Conservation (phyloP, 345 rosid genomes). For the Atalantia buxifolia region DNA sequence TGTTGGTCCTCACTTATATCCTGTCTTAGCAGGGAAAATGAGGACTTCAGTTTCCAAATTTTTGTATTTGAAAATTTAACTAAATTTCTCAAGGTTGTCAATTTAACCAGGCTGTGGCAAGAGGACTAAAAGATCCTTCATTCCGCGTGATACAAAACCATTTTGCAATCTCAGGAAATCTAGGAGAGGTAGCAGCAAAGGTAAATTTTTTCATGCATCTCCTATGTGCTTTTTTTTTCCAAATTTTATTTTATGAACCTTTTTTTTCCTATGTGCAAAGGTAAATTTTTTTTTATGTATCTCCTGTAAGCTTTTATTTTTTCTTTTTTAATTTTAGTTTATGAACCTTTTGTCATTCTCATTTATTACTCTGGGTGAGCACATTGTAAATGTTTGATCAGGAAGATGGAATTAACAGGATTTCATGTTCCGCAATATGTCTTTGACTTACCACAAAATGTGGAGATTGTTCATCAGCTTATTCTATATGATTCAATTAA, state of each 20-base stretch:
- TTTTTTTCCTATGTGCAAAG: conserved; percentile 72
- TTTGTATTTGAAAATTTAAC: neutral
- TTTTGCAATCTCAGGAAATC: conserved; percentile 80
- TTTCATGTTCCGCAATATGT: neutral
- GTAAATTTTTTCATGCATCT: conserved; percentile 30
- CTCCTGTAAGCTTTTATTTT: neutral
- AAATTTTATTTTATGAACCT: neutral
- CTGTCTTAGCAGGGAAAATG: neutral
- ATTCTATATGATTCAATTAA: neutral
- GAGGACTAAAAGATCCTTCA: conserved; percentile 95
- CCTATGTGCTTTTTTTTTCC: neutral
- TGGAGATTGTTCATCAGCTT: neutral
- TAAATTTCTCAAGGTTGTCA: conserved; percentile 2
- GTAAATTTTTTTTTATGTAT: conserved; percentile 30
- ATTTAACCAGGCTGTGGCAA: conserved; percentile 76
- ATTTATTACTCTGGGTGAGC: neutral
- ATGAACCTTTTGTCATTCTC: neutral
- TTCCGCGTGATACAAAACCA: conserved; percentile 91
- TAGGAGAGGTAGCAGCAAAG: conserved; percentile 98
- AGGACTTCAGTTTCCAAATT: neutral
- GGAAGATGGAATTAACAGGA: neutral
- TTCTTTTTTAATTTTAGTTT: neutral
- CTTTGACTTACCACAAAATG: neutral
- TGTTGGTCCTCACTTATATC: neutral
- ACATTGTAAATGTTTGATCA: neutral